Conservation (phyloP, 2,329 filamentous ascomycete genomes). For the Fusarium pseudocircinatum region DNA sequence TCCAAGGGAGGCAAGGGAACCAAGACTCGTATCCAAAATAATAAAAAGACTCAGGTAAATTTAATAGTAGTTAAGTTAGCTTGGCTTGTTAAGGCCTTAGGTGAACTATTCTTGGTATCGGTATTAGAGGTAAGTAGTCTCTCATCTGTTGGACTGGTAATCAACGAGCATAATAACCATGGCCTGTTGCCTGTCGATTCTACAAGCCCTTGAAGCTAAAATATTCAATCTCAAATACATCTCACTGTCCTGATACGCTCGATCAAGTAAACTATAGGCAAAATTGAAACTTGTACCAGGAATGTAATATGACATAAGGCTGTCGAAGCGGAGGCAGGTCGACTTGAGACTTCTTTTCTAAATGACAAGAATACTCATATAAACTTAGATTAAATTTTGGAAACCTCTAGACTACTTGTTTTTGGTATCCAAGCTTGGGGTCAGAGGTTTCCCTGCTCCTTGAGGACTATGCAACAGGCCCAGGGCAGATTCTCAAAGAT, state of each 20-base stretch:
- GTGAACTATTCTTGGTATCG: neutral
- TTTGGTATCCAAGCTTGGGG: neutral
- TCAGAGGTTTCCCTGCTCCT: neutral
- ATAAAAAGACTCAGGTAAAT: neutral
- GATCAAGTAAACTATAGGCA: neutral
- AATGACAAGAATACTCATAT: neutral
- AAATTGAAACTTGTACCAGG: neutral
- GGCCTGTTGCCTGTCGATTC: neutral
- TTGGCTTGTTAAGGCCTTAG: neutral
- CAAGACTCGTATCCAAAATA: neutral
- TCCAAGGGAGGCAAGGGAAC: neutral
- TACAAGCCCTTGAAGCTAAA: neutral
- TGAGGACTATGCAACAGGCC: neutral
- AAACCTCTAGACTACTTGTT: neutral
- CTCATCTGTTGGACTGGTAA: neutral
- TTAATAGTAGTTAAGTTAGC: neutral
- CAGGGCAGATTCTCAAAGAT: neutral
- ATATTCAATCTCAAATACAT: neutral
- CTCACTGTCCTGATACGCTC: too few relatives aligned
- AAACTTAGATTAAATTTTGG: neutral
- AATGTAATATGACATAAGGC: neutral
- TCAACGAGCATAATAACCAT: neutral
- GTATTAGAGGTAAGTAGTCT: neutral
- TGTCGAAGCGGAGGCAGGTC: neutral
- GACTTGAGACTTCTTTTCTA: neutral